phyloP scores from a whole-genome alignment of 1,284 basidiomycete genomes.

The Malassezia cuniculi region DNA sequence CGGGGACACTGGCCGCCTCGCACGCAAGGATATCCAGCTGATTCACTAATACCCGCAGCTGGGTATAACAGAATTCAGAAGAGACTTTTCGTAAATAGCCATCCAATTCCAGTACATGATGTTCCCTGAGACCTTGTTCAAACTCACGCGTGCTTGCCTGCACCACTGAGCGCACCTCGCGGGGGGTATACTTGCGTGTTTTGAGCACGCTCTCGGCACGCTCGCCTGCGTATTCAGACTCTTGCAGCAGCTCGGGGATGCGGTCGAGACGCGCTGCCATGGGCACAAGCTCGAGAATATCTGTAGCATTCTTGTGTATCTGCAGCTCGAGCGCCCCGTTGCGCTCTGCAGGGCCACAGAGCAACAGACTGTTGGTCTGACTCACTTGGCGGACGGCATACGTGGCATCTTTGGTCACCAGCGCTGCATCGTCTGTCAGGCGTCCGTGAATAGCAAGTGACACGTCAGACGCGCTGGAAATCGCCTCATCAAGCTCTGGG shows the following conservation, averaged over 20 bases:
- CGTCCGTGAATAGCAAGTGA: conserved; percentile 28
- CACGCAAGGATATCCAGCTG: conserved; percentile 31
- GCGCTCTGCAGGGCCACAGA: conserved; percentile 19
- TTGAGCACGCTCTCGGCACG: conserved; percentile 14
- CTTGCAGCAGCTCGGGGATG: conserved; percentile 22
- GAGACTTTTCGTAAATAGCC: conserved; percentile 28
- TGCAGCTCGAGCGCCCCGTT: conserved; percentile 9
- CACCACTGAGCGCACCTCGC: conserved; percentile 31
- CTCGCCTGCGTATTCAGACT: conserved; percentile 24
- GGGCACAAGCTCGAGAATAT: conserved; percentile 31
- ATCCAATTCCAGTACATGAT: conserved; percentile 29
- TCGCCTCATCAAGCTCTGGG: conserved; percentile 20
- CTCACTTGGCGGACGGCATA: conserved; percentile 33
- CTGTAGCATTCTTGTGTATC: conserved; percentile 23
- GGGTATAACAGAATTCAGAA: conserved; percentile 14
- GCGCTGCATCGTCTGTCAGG: conserved; percentile 32
- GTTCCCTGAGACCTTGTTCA: conserved; percentile 16
- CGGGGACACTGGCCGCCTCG: conserved; percentile 21
- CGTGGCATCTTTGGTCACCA: conserved; percentile 26
- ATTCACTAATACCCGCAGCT: conserved; percentile 22
- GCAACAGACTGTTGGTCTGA: conserved; percentile 34
- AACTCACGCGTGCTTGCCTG: conserved; percentile 35
- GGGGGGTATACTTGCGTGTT: conserved; percentile 25
- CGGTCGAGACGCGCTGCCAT: conserved; percentile 27
- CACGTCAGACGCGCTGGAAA: conserved; percentile 10